A percentile compares a stretch with the other conserved stretches of the same genome.
These are phyloP conservation scores for Myriosclerotinia curreyana DNA, from an alignment of 2,329 filamentous ascomycete genomes.

Conservation along the genomic window DNA sequence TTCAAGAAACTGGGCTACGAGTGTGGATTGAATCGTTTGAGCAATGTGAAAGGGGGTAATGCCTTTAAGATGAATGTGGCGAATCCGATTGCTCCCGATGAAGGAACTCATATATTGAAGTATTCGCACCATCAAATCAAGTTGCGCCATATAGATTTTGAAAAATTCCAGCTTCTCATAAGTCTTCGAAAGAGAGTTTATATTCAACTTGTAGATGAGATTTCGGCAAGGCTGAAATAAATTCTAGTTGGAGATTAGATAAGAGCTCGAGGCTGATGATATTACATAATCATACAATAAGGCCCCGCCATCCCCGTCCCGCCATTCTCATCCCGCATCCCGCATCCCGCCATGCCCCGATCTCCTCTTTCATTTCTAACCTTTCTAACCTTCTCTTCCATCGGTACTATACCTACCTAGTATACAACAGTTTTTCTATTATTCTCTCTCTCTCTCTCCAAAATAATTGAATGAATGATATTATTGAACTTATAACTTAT, in stretches of 20 bases:
- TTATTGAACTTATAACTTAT: too few relatives aligned
- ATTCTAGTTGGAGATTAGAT: slow-evolving; percentile 7
- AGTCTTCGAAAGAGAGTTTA: too few relatives aligned
- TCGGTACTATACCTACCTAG: not conserved
- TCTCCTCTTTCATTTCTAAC: slow-evolving; percentile 1
- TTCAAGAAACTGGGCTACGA: slow-evolving; percentile 56
- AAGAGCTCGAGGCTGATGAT: not conserved
- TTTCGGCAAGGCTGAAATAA: slow-evolving; percentile 8
- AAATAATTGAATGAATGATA: too few relatives aligned
- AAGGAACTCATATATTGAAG: too few relatives aligned
- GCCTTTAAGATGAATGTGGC: slow-evolving; percentile 58
- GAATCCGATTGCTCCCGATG: slow-evolving; percentile 41
- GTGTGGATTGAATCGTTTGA: slow-evolving; percentile 53
- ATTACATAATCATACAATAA: slow-evolving; percentile 7
- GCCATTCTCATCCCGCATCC: too few relatives aligned
- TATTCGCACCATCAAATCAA: too few relatives aligned
- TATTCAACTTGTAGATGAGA: not conserved
- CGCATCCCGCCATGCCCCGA: not conserved
- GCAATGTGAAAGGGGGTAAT: slow-evolving; percentile 54
- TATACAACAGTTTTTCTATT: too few relatives aligned
- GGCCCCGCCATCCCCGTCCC: not conserved
- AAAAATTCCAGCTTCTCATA: too few relatives aligned
- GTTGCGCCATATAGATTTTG: too few relatives aligned
- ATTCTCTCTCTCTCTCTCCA: too few relatives aligned
- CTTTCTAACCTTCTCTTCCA: slow-evolving; percentile 1